phyloP scores from a whole-genome alignment of 2,329 filamentous ascomycete genomes.

The Talaromyces atroroseus region DNA sequence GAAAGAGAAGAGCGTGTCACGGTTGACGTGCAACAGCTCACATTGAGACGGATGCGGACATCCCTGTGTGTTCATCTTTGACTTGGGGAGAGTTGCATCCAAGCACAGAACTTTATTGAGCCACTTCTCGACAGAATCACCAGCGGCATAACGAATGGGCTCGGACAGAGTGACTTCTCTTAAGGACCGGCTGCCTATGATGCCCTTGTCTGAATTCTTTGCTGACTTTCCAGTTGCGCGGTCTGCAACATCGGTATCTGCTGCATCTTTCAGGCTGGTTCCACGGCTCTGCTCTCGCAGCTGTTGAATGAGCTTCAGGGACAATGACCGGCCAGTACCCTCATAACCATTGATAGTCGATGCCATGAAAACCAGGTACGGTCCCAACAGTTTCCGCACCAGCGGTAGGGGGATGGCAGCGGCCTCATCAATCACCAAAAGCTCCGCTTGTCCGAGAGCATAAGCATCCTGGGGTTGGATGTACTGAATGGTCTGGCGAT shows the following conservation, averaged over 20 bases:
- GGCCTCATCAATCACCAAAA: constrained; percentile 95
- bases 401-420: constrained; percentile 91
- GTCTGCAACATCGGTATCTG: constrained; percentile 65
- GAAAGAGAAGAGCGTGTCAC: constrained; percentile 96
- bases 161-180: constrained; percentile 90
- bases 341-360: constrained; percentile 99
- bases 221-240: constrained; percentile 68
- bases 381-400: constrained; percentile 89
- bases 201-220: constrained; percentile 56
- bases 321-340: constrained; percentile 89
- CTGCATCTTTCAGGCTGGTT: constrained; percentile 48
- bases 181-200: constrained; percentile 67
- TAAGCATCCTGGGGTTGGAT: constrained; percentile 95
- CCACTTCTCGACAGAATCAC: constrained; percentile 92
- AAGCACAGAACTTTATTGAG: constrained; percentile 89
- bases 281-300: constrained; percentile 84
- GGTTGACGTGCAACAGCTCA: constrained; percentile 88
- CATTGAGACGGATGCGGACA: constrained; percentile 88
- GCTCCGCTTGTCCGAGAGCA: constrained; percentile 86
- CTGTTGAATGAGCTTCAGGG: constrained; percentile 94
- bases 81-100: constrained; percentile 80
- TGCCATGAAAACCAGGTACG: constrained; percentile 97
- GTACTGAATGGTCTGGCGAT: constrained; percentile 97
- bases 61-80: constrained; percentile 66
- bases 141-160: constrained; percentile 88